Evolutionary conservation across 768 basidiomycete species (phyloP).

Genomic region (Calocera viscosa): DNA sequence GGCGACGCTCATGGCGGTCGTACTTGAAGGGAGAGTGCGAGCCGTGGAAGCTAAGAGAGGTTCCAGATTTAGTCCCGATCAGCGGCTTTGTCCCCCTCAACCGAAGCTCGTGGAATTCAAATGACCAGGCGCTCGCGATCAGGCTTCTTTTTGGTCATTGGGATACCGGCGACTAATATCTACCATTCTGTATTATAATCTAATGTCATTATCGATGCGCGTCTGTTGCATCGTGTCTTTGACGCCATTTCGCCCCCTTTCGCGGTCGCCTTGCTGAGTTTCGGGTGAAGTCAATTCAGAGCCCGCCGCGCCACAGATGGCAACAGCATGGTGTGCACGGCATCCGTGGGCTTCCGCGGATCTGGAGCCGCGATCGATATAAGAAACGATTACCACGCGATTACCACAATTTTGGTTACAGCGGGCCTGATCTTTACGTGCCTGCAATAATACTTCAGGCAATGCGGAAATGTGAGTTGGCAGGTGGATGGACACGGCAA

Average conservation of each 20-base stretch:
- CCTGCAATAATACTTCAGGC: not conserved
- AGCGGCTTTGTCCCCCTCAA: constrained; percentile 7
- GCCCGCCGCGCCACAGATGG: constrained; percentile 2
- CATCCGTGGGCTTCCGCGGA: not conserved
- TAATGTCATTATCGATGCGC: not conserved
- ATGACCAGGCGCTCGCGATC: not conserved
- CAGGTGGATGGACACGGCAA: not conserved
- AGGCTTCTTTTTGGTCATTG: not conserved
- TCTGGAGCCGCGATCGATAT: not conserved
- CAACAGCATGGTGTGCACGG: not conserved
- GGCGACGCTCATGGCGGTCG: not conserved
- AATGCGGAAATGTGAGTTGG: not conserved
- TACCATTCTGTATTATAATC: not conserved
- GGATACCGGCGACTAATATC: not conserved
- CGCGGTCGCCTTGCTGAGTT: not conserved
- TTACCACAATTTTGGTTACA: not conserved
- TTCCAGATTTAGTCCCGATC: constrained; percentile 2
- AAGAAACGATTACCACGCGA: not conserved
- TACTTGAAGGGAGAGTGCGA: not conserved
- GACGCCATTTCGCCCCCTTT: not conserved
- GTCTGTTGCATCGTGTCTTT: not conserved
- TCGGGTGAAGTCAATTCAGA: constrained; percentile 8
- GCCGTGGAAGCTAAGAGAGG: constrained; percentile 8
- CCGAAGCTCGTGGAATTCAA: not conserved
- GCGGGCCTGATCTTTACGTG: not conserved